Conservation (phyloP, 78 protist genomes). For the Tieghemostelium lacteum region DNA sequence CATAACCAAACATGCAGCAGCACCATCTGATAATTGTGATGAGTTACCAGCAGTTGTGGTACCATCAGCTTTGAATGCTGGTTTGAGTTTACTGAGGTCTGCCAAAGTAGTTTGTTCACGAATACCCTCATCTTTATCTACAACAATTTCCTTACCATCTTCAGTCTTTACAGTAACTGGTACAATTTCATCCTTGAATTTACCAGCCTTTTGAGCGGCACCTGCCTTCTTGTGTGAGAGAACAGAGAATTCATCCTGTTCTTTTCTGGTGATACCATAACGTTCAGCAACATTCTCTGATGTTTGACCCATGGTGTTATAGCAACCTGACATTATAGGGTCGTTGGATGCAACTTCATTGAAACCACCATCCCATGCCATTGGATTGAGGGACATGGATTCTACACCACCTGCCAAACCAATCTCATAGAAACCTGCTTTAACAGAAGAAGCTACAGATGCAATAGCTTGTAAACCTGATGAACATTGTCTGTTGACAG, state of each 20-base stretch:
- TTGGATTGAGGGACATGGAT: constrained; percentile 83
- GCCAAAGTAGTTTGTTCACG: constrained; percentile 73
- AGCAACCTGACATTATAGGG: constrained; percentile 78
- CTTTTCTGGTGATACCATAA: constrained; percentile 88
- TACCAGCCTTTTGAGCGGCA: constrained; percentile 85
- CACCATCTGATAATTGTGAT: constrained; percentile 85
- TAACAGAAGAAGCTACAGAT: constrained; percentile 85
- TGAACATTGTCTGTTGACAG: constrained; percentile 91
- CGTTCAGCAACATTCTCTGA: constrained; percentile 90
- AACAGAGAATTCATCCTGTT: constrained; percentile 91
- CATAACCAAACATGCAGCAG: constrained; percentile 79
- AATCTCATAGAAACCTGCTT: constrained; percentile 80
- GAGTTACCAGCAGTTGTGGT: constrained; percentile 92
- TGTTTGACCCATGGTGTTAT: constrained; percentile 91
- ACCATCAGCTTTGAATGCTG: constrained; percentile 81
- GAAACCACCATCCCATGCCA: constrained; percentile 84
- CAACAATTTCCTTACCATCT: constrained; percentile 49
- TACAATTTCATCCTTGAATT: constrained; percentile 78
- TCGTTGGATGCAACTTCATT: constrained; percentile 68
- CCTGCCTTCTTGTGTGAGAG: constrained; percentile 82
- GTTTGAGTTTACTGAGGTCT: constrained; percentile 64
- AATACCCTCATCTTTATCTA: constrained; percentile 80
- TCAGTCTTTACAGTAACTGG: constrained; percentile 80
- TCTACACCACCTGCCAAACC: constrained; percentile 96
- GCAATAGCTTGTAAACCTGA: constrained; percentile 94